These are phyloP conservation scores for Epichloe aotearoae DNA, from an alignment of 2,329 filamentous ascomycete species.

Conservation along the genomic window DNA sequence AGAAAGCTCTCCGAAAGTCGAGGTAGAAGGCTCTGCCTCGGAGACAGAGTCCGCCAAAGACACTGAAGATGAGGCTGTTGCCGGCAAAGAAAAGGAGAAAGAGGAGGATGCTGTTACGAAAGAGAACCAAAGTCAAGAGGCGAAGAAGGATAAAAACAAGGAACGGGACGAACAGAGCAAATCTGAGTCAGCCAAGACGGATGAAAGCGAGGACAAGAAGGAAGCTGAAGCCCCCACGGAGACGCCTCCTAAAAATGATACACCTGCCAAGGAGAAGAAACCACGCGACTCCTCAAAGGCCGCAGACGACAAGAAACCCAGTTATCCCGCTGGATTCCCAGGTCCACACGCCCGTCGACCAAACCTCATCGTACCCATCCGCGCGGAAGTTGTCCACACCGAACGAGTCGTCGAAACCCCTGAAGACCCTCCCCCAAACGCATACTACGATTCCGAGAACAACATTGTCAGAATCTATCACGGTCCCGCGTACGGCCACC, in stretches of 20 bases:
- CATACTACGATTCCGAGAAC: conserved; percentile 41
- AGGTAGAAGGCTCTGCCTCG: conserved; percentile 9
- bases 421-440: conserved; percentile 46
- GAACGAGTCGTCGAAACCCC: conserved; percentile 41
- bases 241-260: neutral
- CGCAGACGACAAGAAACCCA: conserved; percentile 9
- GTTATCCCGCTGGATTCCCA: conserved; percentile 17
- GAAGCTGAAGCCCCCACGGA: neutral
- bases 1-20: conserved; percentile 1
- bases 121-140: conserved; percentile 5
- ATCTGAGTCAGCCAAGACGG: conserved; percentile 8
- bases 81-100: conserved; percentile 8
- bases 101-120: neutral
- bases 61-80: conserved; percentile 7
- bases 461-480: conserved; percentile 45
- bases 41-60: conserved; percentile 13
- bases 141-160: conserved; percentile 6
- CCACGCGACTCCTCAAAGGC: conserved; percentile 4
- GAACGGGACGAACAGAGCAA: conserved; percentile 4
- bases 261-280: conserved; percentile 2
- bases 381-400: conserved; percentile 36
- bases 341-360: conserved; percentile 23
- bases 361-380: conserved; percentile 33
- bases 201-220: conserved; percentile 4
- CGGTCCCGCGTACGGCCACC: conserved; percentile 40